phyloP scores from a whole-genome alignment of 768 basidiomycete species.

The Mycena olivaceomarginata region DNA sequence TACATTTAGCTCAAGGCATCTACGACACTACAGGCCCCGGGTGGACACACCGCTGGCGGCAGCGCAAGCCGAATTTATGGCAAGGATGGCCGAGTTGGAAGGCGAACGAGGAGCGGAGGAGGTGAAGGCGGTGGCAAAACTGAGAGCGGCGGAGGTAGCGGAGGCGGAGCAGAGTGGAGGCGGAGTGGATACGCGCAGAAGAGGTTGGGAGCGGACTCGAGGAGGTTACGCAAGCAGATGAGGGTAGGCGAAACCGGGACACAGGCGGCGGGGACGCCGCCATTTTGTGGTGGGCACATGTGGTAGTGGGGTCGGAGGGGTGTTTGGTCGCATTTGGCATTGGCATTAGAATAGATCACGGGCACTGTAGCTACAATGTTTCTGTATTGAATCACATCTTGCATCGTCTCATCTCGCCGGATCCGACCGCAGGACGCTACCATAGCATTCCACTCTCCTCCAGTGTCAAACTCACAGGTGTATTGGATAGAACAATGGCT shows the following conservation, averaged over 20 bases:
- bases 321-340: too few relatives aligned
- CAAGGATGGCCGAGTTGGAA: not conserved
- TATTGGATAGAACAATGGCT: too few relatives aligned
- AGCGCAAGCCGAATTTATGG: not conserved
- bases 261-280: conserved; percentile 1
- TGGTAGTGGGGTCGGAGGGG: too few relatives aligned
- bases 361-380: too few relatives aligned
- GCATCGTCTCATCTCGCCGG: too few relatives aligned
- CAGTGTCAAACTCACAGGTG: not conserved
- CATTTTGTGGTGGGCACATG: not conserved
- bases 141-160: not conserved
- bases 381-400: too few relatives aligned
- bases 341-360: too few relatives aligned
- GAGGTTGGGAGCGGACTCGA: not conserved
- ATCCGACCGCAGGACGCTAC: too few relatives aligned
- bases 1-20: not conserved
- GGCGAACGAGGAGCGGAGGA: not conserved
- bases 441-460: not conserved
- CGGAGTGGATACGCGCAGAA: not conserved
- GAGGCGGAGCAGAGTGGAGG: too few relatives aligned
- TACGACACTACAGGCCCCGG: not conserved
- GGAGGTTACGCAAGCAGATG: not conserved
- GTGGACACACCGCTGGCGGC: not conserved
- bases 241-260: too few relatives aligned
- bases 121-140: not conserved